A percentile compares a stretch with the other conserved stretches of the same genome.
Conservation (phyloP, 768 basidiomycete species). For the Mycena galopus region DNA sequence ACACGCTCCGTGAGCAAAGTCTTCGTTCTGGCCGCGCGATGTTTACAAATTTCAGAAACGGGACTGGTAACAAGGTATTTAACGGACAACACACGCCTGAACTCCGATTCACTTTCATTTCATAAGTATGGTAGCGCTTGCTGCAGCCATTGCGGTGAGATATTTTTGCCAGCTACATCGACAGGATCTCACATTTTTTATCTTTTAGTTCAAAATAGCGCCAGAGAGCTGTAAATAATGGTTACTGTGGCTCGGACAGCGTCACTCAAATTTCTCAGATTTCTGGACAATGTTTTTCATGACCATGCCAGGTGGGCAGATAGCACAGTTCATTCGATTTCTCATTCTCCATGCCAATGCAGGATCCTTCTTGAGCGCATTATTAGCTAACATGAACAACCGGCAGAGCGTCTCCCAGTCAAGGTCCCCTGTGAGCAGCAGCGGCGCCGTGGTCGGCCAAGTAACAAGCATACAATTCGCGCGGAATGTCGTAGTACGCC, state of each 20-base stretch:
- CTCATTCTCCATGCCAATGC: no score
- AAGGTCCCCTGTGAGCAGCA: neutral
- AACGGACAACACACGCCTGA: neutral
- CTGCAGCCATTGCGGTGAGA: slow-evolving; percentile 28
- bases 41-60: slow-evolving; percentile 17
- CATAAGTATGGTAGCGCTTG: slow-evolving; percentile 34
- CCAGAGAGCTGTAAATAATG: slow-evolving; percentile 20
- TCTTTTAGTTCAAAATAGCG: slow-evolving; percentile 27
- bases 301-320: no score
- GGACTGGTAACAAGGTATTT: slow-evolving; percentile 30
- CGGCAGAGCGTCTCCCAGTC: slow-evolving; percentile 13
- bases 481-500: slow-evolving; percentile 11
- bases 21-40: neutral
- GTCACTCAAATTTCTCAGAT: slow-evolving; percentile 4
- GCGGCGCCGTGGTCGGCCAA: neutral
- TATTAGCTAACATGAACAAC: slow-evolving; percentile 33
- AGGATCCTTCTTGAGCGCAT: slow-evolving; percentile 28
- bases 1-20: slow-evolving; percentile 33
- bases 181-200: neutral
- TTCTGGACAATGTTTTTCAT: slow-evolving; percentile 27
- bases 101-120: neutral
- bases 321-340: no score
- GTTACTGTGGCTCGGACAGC: neutral
- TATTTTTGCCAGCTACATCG: neutral
- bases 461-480: slow-evolving; percentile 6